Evolutionary conservation across 2,329 filamentous ascomycete genomes (phyloP).

Genomic region (Aspergillus sp.): DNA sequence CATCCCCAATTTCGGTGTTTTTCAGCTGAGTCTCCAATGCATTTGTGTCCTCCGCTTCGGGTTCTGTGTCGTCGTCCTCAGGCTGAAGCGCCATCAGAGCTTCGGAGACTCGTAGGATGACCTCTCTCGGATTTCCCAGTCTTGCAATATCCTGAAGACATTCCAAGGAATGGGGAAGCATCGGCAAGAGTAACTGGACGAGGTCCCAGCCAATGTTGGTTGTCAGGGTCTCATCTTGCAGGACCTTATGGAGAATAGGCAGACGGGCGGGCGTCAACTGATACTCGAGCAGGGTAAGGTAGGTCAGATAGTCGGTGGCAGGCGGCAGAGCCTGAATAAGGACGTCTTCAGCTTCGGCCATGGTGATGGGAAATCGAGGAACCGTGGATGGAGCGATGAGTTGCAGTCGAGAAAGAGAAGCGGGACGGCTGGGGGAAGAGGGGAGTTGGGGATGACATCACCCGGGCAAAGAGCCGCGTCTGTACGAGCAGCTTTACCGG

Average conservation of each 20-base stretch:
- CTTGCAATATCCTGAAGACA: constrained; percentile 59
- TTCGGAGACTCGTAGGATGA: constrained; percentile 60
- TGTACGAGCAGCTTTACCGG: background rate
- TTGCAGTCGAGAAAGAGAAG: constrained; percentile 1
- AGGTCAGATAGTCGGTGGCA: constrained; percentile 61
- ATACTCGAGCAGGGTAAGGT: constrained; percentile 61
- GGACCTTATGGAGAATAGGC: constrained; percentile 52
- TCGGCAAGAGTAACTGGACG: constrained; percentile 56
- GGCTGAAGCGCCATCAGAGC: constrained; percentile 54
- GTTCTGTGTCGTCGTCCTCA: constrained; percentile 27
- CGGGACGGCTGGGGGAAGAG: background rate
- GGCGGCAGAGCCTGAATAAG: constrained; percentile 57
- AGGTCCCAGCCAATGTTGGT: constrained; percentile 64
- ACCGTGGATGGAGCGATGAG: background rate
- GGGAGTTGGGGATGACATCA: background rate
- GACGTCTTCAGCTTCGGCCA: constrained; percentile 39
- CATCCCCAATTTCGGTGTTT: constrained; percentile 13
- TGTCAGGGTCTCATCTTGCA: constrained; percentile 58
- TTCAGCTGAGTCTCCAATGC: constrained; percentile 2
- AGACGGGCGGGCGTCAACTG: constrained; percentile 56
- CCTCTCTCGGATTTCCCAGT: constrained; percentile 60
- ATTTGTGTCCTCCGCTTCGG: constrained; percentile 23
- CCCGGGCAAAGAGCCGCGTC: too few relatives aligned
- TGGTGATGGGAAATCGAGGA: constrained; percentile 9
- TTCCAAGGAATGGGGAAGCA: constrained; percentile 53